Percentiles rank a stretch among this genome's conserved stretches.
These are phyloP conservation scores for Arabis hirsuta DNA, from an alignment of 345 rosid genomes.

Conservation along the genomic window DNA sequence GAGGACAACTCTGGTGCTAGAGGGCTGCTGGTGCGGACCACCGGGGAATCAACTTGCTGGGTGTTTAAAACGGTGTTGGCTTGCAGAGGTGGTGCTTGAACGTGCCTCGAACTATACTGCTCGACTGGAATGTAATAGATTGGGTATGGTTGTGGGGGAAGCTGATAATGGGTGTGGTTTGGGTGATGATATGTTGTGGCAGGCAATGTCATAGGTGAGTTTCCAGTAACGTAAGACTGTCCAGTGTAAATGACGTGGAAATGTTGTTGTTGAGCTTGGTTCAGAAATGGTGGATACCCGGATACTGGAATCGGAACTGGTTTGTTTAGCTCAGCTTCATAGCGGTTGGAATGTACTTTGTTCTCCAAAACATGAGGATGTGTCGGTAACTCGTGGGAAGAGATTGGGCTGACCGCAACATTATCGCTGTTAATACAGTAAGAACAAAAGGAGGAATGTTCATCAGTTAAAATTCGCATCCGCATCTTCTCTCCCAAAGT, in stretches of 20 bases:
- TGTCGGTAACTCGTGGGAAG: constrained; percentile 29
- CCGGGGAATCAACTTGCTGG: constrained; percentile 34
- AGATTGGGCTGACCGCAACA: constrained; percentile 19
- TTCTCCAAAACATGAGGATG: constrained; percentile 45
- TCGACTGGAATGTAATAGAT: constrained; percentile 52
- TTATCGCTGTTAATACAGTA: constrained; percentile 21
- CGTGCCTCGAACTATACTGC: constrained; percentile 39
- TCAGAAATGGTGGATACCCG: constrained; percentile 50
- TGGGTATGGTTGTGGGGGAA: constrained; percentile 53
- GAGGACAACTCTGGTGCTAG: constrained; percentile 53
- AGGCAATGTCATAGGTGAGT: constrained; percentile 46
- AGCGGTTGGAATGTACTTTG: constrained; percentile 34
- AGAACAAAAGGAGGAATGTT: constrained; percentile 10
- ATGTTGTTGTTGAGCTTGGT: constrained; percentile 52
- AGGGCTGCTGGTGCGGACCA: constrained; percentile 34
- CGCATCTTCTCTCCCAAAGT: background rate
- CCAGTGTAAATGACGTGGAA: constrained; percentile 49
- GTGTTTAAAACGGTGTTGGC: constrained; percentile 33
- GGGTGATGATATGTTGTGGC: constrained; percentile 47
- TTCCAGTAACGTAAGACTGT: constrained; percentile 47
- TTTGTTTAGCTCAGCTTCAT: constrained; percentile 42
- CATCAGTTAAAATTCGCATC: background rate
- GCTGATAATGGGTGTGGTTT: constrained; percentile 51
- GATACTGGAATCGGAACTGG: constrained; percentile 50
- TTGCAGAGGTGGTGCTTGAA: constrained; percentile 41